Evolutionary conservation across 2,329 filamentous ascomycete species (phyloP), one percentile per base, ranked within the genome.

Genomic region (Colletotrichum phormii): DNA sequence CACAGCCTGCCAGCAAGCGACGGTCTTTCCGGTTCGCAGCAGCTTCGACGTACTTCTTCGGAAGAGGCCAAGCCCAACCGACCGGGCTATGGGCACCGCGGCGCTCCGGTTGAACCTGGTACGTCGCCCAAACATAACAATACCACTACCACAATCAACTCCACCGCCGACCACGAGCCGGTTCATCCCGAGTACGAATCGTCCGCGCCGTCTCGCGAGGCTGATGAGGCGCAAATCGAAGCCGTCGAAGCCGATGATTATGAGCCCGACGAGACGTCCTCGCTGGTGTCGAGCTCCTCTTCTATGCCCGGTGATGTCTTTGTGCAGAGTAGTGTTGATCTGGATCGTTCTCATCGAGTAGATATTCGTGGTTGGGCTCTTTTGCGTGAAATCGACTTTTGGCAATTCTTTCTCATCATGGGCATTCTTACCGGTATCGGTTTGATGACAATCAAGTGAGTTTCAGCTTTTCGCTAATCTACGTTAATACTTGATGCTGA

Each of bases 381-480:
- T 79, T 84, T 98, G 37, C 86, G 86, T 65, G 91, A 89, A 73
- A 78, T 91, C 60, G 93, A 97, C 76, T 99, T 98, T 82, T 98
- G 95, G 95, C 93, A 97, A 79, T 84, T 97, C 33, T 98, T 97
- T 82, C 82, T 89, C 70, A 91, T 98, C 76, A 94, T 99, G 89
- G 95, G 92, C 51, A 89, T 98, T n/a, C 86, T 98, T 74, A 95
- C 95, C 5, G 97, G 97, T 64, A 93, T 98, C 77, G 97, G 97
- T 12, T 85, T 99, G 76, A 99, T 99, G 97, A 98, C 96, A 0
- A 99, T 99, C 84, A 99, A 99, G 95, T 97, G 87, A 82, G 93
- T 86, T 4, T 37, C 24, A 22, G 11, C n/a, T 5, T 8, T 5
- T 26, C 22, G 46, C 42, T 22, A 35, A 55, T 24, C 5, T 54